Evolutionary conservation across 73 alveolate genomes (phyloP), one percentile per base, ranked within the genome.

Genomic region (Paramecium sexaurelia): DNA sequence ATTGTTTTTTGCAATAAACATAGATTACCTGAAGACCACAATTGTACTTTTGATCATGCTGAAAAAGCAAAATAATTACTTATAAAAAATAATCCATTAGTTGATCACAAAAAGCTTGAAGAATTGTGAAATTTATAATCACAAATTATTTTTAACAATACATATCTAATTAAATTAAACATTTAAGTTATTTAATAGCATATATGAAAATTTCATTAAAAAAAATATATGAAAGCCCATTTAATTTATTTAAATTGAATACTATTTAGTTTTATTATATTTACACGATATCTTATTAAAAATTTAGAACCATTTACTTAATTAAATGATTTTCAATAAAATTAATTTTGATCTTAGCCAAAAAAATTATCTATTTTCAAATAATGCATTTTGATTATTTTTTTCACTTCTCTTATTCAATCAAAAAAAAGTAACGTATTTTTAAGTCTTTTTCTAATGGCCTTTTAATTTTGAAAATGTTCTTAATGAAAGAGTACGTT

Each of bases 11-110:
- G 94, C 45, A 69, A 40, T 56, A 68, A 66, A 24, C 94, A 88
- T 66, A 67, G 94, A 71, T 29, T 88, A 47, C 94, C 94, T 26
- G 94, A 88, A 43, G 90, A 88, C 6, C 94, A 88, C 43, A 32
- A 61, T 20, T 88, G 94, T 55, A 29, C 47, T 11, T 88, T 43
- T 37, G 94, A 88, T 33, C 94, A 88, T 41, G 94, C 94, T 20
- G 37, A 88, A 45, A 41, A 68, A 29, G 94, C 91, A 19, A 88
- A 29, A 69, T 51, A 88, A 45, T 27, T 69, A 61, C 94, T 88
- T 68, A 88, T 41, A 13, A 55, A 88, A 88, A 88, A 88, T 43
- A 88, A 88, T 26, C 94, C 94, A 35, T 69, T 88, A 68, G 94
- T 88, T 17, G 91, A 88, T 36, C 33, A 19, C 22, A 73, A 73